Base-by-base conservation (phyloP, 2,329 filamentous ascomycete genomes). In the Pseudopithomyces chartarum region DNA sequence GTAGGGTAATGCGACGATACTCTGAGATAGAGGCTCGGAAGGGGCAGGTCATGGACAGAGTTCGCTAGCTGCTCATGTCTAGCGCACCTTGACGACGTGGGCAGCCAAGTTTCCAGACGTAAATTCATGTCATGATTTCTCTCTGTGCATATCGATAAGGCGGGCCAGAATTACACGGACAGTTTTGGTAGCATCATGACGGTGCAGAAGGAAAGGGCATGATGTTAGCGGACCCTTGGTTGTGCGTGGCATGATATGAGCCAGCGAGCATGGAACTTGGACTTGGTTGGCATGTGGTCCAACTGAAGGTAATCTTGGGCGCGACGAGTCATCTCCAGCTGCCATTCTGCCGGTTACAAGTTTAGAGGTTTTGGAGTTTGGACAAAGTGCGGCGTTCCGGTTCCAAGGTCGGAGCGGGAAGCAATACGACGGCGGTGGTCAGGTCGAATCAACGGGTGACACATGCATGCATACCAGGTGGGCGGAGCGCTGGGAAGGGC, bases 401-500 rank as follows among this genome's bases (percentile, higher is more conserved):
- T 26, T 26, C 47, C 44, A 36, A 34, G 46, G 52, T 53, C 46
- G 36, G 34, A 48, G 51, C 48, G 55, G 54, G 34, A 48, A 43
- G 12, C 32, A 51, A 39, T 46, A 47, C 55, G 49, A 51, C 38
- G 22, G 46, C 38, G 46, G 54, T 60, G 55, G 44, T 45, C 49
- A 39, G 61, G 51, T 51, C 60, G 55, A 63, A 58, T 64, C 58
- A 63, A 42, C 43, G 48, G 59, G 57, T 52, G 56, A 57, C 54
- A 59, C 49, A 65, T 55, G 56, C 58, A 62, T 45, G 55, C 43
- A 43, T 53, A 52, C 65, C 66, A 66, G 60, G 62, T 65, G 56
- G 60, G 59, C 58, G 65, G 62, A 63, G 59, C 54, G 54, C 33
- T 61, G 59, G 54, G 43, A 36, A 29, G 26, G 55, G 42, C 49